Evolutionary conservation across 2,329 filamentous ascomycete species (phyloP), one percentile per base, ranked within the genome.

Genomic region (Shiraia bambusicola): DNA sequence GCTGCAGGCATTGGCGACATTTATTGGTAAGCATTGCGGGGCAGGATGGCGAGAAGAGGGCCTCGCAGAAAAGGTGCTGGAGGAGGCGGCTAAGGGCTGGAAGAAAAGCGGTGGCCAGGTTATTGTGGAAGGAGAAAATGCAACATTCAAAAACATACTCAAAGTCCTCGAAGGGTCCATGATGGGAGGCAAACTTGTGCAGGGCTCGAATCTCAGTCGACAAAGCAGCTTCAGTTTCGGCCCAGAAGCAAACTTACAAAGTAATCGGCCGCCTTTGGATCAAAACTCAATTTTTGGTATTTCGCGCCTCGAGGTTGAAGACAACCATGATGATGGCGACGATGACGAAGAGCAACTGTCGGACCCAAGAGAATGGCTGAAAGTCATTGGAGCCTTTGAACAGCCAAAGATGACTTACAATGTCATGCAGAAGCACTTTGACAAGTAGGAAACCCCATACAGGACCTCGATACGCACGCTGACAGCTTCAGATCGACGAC

Each of bases 41-140:
- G 91, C 91, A 42, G 89, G 84, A 83, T 98, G 93, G 93, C 82
- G 92, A 58, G 91, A 97, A 72, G 90, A 95, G 66, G 92, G 94
- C 0, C 75, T 96, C 24, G 93, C 91, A 2, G 94, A 98, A 69
- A 86, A 85, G 53, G 88, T 96, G 10, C 73, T 98, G 26, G 93
- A 98, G 59, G 93, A 97, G 69, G 82, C 91, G 6, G 91, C 93
- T 1, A 86, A 87, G 67, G 81, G 81, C 54, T 98, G 93, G 94
- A 97, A 96, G 73, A 88, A 85, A 54, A 79, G 86, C 45, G 90
- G 88, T 63, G 89, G 89, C 1, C 88, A 88, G 15, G 87, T 95
- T 39, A 95, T 98, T 52, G 87, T 98, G 2, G 89, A 96, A 38
- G 92, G 92, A 17, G 80, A 84, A 28, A 69, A 65, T 6, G 82